Evolutionary conservation across 306 rosid genomes (phyloP).

Genomic region (Phaseolus lunatus): DNA sequence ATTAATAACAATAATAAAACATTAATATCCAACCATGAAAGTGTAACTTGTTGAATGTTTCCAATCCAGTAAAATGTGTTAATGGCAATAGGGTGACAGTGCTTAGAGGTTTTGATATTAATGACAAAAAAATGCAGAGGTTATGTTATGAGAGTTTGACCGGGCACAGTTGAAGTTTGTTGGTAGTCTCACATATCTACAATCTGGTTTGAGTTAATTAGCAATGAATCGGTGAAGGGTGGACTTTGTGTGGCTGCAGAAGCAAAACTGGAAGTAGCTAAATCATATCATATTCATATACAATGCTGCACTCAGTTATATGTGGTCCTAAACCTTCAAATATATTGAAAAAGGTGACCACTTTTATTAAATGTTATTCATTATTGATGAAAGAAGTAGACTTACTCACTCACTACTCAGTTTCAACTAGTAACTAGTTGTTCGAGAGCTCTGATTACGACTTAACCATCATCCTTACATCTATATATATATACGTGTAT

Average conservation of each 20-base stretch:
- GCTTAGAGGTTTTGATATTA: constrained; percentile 32
- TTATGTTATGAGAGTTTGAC: constrained; percentile 32
- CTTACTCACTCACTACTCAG: constrained; percentile 15
- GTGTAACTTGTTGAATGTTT: constrained; percentile 12
- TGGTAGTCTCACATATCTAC: constrained; percentile 2
- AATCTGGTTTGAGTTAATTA: constrained; percentile 19
- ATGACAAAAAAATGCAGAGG: constrained; percentile 9
- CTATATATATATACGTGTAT: background rate
- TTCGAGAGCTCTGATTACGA: constrained; percentile 17
- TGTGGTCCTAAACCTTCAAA: constrained; percentile 50
- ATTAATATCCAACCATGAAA: constrained; percentile 14
- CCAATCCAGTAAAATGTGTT: constrained; percentile 19
- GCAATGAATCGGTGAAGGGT: constrained; percentile 29
- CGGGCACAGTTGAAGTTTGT: constrained; percentile 29
- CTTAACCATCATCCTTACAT: constrained; percentile 22
- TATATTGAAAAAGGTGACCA: constrained; percentile 15
- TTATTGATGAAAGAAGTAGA: constrained; percentile 29
- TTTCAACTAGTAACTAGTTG: constrained; percentile 14
- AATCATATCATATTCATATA: constrained; percentile 28
- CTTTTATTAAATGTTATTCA: constrained; percentile 25
- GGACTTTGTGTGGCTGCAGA: constrained; percentile 45
- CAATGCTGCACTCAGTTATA: constrained; percentile 7
- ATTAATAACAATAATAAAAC: background rate
- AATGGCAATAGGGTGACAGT: background rate
- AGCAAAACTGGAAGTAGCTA: constrained; percentile 30